Base-by-base conservation (phyloP, 2,329 filamentous ascomycete species). In the Colletotrichum sidae region DNA sequence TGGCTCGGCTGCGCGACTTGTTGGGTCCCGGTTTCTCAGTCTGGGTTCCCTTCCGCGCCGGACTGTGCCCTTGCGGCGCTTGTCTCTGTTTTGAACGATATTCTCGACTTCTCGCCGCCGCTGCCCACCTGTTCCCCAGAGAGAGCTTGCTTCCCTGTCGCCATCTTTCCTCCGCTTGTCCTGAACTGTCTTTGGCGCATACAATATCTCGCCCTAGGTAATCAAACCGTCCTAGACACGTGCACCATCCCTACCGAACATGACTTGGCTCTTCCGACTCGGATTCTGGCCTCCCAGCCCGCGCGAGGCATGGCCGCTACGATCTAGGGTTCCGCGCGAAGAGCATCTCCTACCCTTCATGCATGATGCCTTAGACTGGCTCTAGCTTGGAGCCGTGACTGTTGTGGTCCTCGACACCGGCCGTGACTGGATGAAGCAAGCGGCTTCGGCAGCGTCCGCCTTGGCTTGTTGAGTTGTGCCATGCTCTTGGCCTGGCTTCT, bases 121-220 rank as follows among this genome's bases (percentile, higher is more conserved):
- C 41, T 17, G n/a, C 44, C n/a, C 52, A 45, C 13, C 25, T n/a
- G 6, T 15, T n/a, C 42, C 42, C 13, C 42, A n/a, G 13, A 45
- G 42, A 55, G 42, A 49, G 41, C 9, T 17, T 34, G 55, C 37
- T 65, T 55, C 63, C 63, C 49, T 66, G 63, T 44, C 41, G 37
- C 11, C 58, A 41, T 66, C 47, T 61, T 44, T 57, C 57, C 63
- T 35, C 47, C 58, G 58, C 63, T 53, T 66, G 42, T 39, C 58
- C 58, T 57, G 37, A 62, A 55, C 41, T 63, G 63, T 66, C 63
- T 66, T 47, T 56, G 63, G 58, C 58, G 63, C 49, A 47, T 63
- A 12, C 63, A 57, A 66, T 66, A 66, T 66, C 53, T 63, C 63
- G 58, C 63, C 59, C 63, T 66, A 46, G 44, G n/a, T 46, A 57